Conservation (phyloP, 176 grass and related monocot species). For the Cenchrus purpureus region DNA sequence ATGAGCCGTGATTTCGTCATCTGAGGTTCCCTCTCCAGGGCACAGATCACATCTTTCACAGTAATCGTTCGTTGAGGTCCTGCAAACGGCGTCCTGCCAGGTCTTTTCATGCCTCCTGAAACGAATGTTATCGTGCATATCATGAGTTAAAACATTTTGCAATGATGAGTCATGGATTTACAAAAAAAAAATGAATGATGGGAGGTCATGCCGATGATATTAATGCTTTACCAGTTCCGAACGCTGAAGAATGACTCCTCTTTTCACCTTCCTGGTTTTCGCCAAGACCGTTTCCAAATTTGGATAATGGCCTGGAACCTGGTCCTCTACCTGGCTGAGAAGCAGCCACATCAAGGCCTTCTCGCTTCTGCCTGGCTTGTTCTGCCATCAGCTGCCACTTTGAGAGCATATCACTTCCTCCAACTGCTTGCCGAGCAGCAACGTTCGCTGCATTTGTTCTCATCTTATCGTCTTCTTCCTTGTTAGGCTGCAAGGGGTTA, state of each 20-base stretch:
- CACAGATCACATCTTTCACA: slow-evolving; percentile 79
- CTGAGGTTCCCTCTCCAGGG: slow-evolving; percentile 83
- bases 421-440: slow-evolving; percentile 82
- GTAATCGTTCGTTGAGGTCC: slow-evolving; percentile 62
- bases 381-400: slow-evolving; percentile 99
- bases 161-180: not conserved
- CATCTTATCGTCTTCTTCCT: slow-evolving; percentile 99
- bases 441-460: slow-evolving; percentile 94
- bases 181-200: not conserved
- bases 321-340: slow-evolving; percentile 39
- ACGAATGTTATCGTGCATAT: not conserved
- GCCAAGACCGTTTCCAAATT: slow-evolving; percentile 45
- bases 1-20: slow-evolving; percentile 85
- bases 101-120: slow-evolving; percentile 61
- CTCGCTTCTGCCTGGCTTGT: slow-evolving; percentile 85
- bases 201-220: not conserved
- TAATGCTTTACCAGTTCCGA: slow-evolving; percentile 53
- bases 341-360: slow-evolving; percentile 50
- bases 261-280: slow-evolving; percentile 78
- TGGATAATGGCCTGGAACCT: slow-evolving; percentile 29
- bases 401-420: slow-evolving; percentile 93
- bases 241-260: slow-evolving; percentile 51
- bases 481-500: slow-evolving; percentile 67
- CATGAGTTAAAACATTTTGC: not conserved
- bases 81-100: slow-evolving; percentile 36